phyloP scores from a whole-genome alignment of 2,329 filamentous ascomycete genomes.

The Colletotrichum sojae region DNA sequence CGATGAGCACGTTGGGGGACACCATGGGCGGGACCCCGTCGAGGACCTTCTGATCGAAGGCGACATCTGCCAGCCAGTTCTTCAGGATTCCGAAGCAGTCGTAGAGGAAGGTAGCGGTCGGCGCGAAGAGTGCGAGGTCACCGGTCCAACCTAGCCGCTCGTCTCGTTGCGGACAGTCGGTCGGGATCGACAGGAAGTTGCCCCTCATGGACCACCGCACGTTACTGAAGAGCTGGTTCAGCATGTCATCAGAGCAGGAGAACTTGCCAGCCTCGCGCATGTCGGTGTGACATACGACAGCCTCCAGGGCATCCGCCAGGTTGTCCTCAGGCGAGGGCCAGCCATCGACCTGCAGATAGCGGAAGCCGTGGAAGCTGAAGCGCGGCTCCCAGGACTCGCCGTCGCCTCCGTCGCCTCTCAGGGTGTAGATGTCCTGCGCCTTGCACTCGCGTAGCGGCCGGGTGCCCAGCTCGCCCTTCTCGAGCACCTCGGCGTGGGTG shows the following conservation, averaged over 20 bases:
- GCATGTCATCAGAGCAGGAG: slow-evolving; percentile 17
- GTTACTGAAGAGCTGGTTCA: slow-evolving; percentile 32
- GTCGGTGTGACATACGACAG: slow-evolving; percentile 35
- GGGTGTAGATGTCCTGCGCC: slow-evolving; percentile 52
- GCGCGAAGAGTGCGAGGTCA: slow-evolving; percentile 31
- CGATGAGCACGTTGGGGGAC: slow-evolving; percentile 44
- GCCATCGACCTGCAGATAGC: slow-evolving; percentile 61
- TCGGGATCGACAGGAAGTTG: slow-evolving; percentile 38
- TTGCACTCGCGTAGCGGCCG: slow-evolving; percentile 55
- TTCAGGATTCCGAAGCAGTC: slow-evolving; percentile 23
- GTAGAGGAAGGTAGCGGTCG: slow-evolving; percentile 27
- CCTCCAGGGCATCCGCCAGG: slow-evolving; percentile 6
- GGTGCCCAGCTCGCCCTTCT: slow-evolving; percentile 55
- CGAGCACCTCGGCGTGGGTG: slow-evolving; percentile 59
- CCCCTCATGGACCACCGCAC: slow-evolving; percentile 34
- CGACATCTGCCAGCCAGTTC: slow-evolving; percentile 33
- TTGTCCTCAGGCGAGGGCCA: slow-evolving; percentile 45
- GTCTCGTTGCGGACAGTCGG: slow-evolving; percentile 39
- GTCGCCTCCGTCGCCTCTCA: slow-evolving; percentile 41
- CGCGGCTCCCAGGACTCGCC: slow-evolving; percentile 55
- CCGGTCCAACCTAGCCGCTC: slow-evolving; percentile 34
- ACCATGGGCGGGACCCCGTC: slow-evolving; percentile 52
- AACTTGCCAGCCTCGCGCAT: slow-evolving; percentile 30
- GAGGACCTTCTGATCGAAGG: slow-evolving; percentile 50
- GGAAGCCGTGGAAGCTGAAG: slow-evolving; percentile 67